A percentile compares a stretch with the other conserved stretches of the same genome.
Conservation (phyloP, 2,329 filamentous ascomycete species). For the Passalora sequoiae region DNA sequence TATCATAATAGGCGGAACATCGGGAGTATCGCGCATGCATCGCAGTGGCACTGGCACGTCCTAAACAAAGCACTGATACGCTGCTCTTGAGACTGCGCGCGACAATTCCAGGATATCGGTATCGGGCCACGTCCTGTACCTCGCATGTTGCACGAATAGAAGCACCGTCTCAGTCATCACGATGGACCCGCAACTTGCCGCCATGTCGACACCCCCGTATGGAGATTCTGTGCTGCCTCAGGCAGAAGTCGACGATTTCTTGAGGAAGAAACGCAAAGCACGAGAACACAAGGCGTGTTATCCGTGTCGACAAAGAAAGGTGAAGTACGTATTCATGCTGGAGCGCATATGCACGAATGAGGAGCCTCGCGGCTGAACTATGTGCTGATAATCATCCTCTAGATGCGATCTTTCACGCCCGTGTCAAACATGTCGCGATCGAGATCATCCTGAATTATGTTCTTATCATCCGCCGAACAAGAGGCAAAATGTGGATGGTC, state of each 20-base stretch:
- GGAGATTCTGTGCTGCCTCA: conserved; percentile 31
- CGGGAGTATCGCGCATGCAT: neutral
- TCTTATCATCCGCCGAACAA: conserved; percentile 38
- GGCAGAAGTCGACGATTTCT: conserved; percentile 46
- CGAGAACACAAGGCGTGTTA: conserved; percentile 51
- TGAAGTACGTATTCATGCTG: conserved; percentile 25
- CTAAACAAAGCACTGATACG: too few relatives aligned
- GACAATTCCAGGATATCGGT: neutral
- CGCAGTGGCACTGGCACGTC: neutral
- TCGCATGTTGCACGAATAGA: neutral
- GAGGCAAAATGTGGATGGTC: conserved; percentile 29
- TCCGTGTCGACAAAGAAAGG: conserved; percentile 43
- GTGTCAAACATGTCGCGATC: conserved; percentile 48
- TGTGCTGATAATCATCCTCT: too few relatives aligned
- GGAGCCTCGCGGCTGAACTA: too few relatives aligned
- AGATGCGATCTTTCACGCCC: conserved; percentile 45
- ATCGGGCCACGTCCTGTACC: neutral
- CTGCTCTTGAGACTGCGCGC: neutral
- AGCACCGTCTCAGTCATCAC: too few relatives aligned
- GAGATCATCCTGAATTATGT: conserved; percentile 49
- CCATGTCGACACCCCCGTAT: conserved; percentile 13
- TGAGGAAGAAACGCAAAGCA: conserved; percentile 48
- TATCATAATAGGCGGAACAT: neutral
- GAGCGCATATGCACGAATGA: too few relatives aligned
- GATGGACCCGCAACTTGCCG: conserved; percentile 23